Conservation (phyloP, 345 rosid species). For the Eutrema heterophyllum region DNA sequence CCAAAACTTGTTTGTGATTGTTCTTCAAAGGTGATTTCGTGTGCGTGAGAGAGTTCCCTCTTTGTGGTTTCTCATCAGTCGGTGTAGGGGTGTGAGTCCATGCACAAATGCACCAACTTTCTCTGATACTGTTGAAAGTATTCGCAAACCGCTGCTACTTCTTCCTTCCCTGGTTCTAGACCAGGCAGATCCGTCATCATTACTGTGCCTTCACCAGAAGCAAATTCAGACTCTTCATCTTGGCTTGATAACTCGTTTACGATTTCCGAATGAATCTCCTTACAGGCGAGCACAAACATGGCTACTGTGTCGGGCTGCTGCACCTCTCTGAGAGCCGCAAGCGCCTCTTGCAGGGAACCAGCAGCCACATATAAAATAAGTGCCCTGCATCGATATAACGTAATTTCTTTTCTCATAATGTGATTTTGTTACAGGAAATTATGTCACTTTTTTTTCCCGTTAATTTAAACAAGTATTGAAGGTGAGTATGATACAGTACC, state of each 20-base stretch:
- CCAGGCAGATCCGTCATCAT: conserved; percentile 46
- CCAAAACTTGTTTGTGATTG: conserved; percentile 8
- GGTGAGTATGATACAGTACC: conserved; percentile 39
- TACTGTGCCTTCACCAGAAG: conserved; percentile 20
- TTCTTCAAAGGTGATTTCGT: background rate
- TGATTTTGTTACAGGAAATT: background rate
- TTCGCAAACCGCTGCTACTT: conserved; percentile 75
- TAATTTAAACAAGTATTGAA: background rate
- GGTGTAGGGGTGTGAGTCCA: conserved; percentile 73
- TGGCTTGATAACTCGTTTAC: conserved; percentile 33
- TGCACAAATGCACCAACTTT: conserved; percentile 86
- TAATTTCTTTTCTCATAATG: background rate
- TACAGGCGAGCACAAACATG: conserved; percentile 87
- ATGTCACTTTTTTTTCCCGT: background rate
- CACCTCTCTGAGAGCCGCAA: conserved; percentile 76
- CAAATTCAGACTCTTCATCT: conserved; percentile 36
- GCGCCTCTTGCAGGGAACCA: conserved; percentile 84
- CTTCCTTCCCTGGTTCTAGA: conserved; percentile 62
- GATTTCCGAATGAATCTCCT: conserved; percentile 62
- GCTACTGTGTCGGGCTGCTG: conserved; percentile 91
- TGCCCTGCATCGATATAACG: conserved; percentile 50
- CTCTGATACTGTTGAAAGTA: conserved; percentile 85
- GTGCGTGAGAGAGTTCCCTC: background rate
- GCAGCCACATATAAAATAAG: conserved; percentile 86
- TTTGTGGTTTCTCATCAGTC: conserved; percentile 35